Evolutionary conservation across 345 rosid genomes (phyloP).

Genomic region (Gossypium arboreum): DNA sequence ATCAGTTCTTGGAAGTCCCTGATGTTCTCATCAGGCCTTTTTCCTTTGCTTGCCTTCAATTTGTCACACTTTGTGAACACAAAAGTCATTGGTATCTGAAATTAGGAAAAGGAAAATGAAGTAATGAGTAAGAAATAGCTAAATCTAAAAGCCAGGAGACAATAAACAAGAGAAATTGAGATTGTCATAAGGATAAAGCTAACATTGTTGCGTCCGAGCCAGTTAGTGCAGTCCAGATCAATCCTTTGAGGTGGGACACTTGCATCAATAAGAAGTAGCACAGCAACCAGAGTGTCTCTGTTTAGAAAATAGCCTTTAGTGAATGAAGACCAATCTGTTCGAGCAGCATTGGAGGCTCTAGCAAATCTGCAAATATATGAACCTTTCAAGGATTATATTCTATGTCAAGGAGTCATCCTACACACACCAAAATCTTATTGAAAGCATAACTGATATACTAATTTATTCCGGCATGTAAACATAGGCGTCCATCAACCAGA

Average conservation of each 20-base stretch:
- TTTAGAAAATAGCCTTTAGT: constrained; percentile 91
- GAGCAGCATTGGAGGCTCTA: constrained; percentile 74
- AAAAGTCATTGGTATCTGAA: constrained; percentile 80
- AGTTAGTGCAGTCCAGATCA: constrained; percentile 88
- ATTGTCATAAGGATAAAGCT: neutral
- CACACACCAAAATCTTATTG: neutral
- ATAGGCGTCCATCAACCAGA: neutral
- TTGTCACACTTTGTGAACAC: constrained; percentile 92
- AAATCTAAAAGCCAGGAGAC: neutral
- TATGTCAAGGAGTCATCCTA: neutral
- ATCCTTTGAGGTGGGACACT: constrained; percentile 91
- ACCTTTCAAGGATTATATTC: constrained; percentile 8
- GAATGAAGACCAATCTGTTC: constrained; percentile 85
- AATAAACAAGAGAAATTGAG: neutral
- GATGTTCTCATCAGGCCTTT: constrained; percentile 79
- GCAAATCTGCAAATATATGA: constrained; percentile 50
- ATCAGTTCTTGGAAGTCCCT: constrained; percentile 66
- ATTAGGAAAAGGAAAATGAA: neutral
- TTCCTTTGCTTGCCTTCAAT: constrained; percentile 65
- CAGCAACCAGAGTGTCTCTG: constrained; percentile 66
- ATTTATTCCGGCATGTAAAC: neutral
- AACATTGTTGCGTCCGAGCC: constrained; percentile 93
- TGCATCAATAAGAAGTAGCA: constrained; percentile 82
- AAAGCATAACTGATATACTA: neutral
- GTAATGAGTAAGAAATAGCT: neutral